Percentiles rank a stretch among this genome's conserved stretches.
Evolutionary conservation across 495 filamentous ascomycete genomes (phyloP).

Genomic region (Neurospora sp.): DNA sequence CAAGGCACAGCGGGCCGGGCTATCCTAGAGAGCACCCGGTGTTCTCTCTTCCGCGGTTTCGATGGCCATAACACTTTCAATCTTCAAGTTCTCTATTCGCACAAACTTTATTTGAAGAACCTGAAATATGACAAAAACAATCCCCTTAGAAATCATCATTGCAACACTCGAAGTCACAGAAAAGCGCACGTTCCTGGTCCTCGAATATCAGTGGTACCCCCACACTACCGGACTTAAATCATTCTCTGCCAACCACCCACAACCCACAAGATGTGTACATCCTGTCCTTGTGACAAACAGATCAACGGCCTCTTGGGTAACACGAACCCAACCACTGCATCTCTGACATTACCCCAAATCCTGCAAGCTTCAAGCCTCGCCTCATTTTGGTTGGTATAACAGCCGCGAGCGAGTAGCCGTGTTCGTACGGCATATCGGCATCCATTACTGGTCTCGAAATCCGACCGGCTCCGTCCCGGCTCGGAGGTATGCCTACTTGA

Average conservation of each 20-base stretch:
- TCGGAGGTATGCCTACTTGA: background rate
- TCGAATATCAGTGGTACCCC: background rate
- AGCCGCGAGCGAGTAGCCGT: background rate
- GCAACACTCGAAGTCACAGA: background rate
- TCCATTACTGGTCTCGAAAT: background rate
- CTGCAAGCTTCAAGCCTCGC: background rate
- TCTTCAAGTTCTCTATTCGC: background rate
- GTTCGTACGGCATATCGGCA: background rate
- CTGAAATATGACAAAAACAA: background rate
- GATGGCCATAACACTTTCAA: background rate
- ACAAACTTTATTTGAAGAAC: background rate
- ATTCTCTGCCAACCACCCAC: background rate
- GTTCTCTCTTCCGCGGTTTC: background rate
- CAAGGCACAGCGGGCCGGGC: background rate
- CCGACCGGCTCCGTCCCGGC: background rate
- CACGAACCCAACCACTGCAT: background rate
- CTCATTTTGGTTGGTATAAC: background rate
- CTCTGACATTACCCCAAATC: background rate
- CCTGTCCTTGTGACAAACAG: background rate
- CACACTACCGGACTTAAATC: background rate
- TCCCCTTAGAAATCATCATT: background rate
- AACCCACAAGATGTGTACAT: background rate
- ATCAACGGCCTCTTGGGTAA: background rate
- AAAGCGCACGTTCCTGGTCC: background rate
- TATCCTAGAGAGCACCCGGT: background rate